A percentile compares a stretch with the other conserved stretches of the same genome.
These are phyloP conservation scores for Starmerella stigmatis DNA, from an alignment of 805 yeast genomes.

Conservation along the genomic window DNA sequence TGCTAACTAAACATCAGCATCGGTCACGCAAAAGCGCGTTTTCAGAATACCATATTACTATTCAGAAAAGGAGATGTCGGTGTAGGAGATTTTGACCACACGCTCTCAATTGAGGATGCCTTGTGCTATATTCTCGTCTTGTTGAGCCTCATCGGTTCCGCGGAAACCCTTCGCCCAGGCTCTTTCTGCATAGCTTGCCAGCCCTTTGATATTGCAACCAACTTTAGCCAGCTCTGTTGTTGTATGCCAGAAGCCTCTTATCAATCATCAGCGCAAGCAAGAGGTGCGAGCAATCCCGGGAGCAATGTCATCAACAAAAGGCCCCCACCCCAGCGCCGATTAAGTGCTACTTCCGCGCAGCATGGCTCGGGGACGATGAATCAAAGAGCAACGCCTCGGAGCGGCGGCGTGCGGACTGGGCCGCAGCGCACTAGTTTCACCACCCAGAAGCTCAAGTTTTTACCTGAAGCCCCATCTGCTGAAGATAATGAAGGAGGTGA, in stretches of 20 bases:
- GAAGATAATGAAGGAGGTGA: constrained; percentile 33
- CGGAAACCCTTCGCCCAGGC: too few species aligned
- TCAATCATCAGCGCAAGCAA: background rate
- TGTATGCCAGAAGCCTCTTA: constrained; percentile 1
- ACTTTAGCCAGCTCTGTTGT: background rate
- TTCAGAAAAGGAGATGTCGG: too few species aligned
- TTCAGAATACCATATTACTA: too few species aligned
- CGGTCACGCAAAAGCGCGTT: too few species aligned
- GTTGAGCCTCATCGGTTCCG: too few species aligned
- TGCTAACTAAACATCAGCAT: too few species aligned
- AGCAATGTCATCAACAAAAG: background rate
- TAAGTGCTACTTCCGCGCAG: background rate
- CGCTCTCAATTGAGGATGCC: too few species aligned
- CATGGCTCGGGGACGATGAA: background rate
- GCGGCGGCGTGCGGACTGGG: constrained; percentile 27
- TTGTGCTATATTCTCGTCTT: too few species aligned
- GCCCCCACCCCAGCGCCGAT: background rate
- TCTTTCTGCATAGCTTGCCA: too few species aligned
- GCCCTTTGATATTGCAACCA: too few species aligned
- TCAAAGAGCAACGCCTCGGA: constrained; percentile 11
- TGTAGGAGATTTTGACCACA: too few species aligned
- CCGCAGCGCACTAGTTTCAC: constrained; percentile 71
- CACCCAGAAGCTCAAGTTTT: constrained; percentile 76
- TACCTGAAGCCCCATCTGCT: constrained; percentile 75
- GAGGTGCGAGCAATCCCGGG: background rate